Evolutionary conservation across 2,329 filamentous ascomycete species (phyloP), one percentile per base, ranked within the genome.

Genomic region (Boeremia lycopersici): DNA sequence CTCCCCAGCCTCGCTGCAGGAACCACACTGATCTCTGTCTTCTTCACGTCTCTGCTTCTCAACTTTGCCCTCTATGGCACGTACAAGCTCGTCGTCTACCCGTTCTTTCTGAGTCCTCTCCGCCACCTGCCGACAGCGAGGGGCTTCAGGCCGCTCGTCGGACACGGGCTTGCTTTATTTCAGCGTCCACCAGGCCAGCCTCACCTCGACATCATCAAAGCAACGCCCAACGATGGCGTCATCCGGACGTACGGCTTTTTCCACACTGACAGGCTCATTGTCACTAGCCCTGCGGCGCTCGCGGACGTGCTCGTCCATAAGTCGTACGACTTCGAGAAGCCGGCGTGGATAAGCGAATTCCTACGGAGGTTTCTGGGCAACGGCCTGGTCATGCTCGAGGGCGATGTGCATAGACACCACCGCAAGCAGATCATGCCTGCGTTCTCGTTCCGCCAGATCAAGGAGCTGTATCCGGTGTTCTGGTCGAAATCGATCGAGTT

Each of bases 361-460:
- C 65, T 84, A 12, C 72, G 76, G 0, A 73, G 75, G 1, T 78
- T 84, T 17, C 67, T 84, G 1, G 82, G 81, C 1, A 77, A 81
- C 42, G 81, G 82, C 0, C 56, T 84, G 47, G 76, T 84, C 36
- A 71, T 82, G 54, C 77, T 78, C 0, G 81, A 84, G 59, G 81
- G 80, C 2, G 75, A 78, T 4, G 77, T 76, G 25, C 82, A 84
- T 62, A 77, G 75, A 56, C 77, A 77, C 45, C 79, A 83, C 55
- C 84, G 93, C 41, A 92, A 89, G 71, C 86, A 88, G 53, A 83
- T 96, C 15, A 85, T 88, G 77, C 91, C 91, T 0, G 90, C 91
- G 2, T 96, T 96, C 73, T 82, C 86, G n/a, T 96, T 91, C 69
- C 84, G 91, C 19, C 90, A 96, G 66, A 81, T 96, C 71, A 96